phyloP scores from a whole-genome alignment of 768 basidiomycete genomes.

The Exidia glandulosa region DNA sequence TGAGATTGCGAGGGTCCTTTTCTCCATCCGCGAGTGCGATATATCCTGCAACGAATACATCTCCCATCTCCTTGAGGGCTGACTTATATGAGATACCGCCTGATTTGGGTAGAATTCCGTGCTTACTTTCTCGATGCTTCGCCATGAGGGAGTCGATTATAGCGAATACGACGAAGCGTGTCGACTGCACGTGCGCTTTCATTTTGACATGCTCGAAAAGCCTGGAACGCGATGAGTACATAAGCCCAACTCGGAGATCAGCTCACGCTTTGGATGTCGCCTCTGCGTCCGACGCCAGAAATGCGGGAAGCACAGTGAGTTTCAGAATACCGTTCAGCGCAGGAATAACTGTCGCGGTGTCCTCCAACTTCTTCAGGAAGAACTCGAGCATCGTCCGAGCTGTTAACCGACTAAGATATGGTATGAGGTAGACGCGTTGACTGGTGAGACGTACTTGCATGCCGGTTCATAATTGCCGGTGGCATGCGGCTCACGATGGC shows the following conservation, averaged over 20 bases:
- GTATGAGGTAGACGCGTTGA: neutral
- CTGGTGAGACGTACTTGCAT: slow-evolving; percentile 51
- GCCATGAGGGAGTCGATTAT: slow-evolving; percentile 74
- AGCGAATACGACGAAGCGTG: slow-evolving; percentile 68
- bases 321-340: slow-evolving; percentile 66
- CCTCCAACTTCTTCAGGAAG: slow-evolving; percentile 78
- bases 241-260: slow-evolving; percentile 3
- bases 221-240: slow-evolving; percentile 26
- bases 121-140: slow-evolving; percentile 51
- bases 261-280: slow-evolving; percentile 53
- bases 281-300: slow-evolving; percentile 53
- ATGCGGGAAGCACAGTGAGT: slow-evolving; percentile 50
- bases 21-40: slow-evolving; percentile 81
- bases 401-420: slow-evolving; percentile 18
- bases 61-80: slow-evolving; percentile 64
- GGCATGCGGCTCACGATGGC: slow-evolving; percentile 54
- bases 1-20: slow-evolving; percentile 91
- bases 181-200: slow-evolving; percentile 70
- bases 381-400: slow-evolving; percentile 77
- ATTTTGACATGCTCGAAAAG: slow-evolving; percentile 71
- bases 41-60: slow-evolving; percentile 67
- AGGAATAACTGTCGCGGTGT: slow-evolving; percentile 73
- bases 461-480: slow-evolving; percentile 54
- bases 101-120: slow-evolving; percentile 4
- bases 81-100: slow-evolving; percentile 18